These are phyloP conservation scores for Stagonosporopsis chrysanthemi DNA, from an alignment of 2,329 filamentous ascomycete genomes.

Conservation along the genomic window DNA sequence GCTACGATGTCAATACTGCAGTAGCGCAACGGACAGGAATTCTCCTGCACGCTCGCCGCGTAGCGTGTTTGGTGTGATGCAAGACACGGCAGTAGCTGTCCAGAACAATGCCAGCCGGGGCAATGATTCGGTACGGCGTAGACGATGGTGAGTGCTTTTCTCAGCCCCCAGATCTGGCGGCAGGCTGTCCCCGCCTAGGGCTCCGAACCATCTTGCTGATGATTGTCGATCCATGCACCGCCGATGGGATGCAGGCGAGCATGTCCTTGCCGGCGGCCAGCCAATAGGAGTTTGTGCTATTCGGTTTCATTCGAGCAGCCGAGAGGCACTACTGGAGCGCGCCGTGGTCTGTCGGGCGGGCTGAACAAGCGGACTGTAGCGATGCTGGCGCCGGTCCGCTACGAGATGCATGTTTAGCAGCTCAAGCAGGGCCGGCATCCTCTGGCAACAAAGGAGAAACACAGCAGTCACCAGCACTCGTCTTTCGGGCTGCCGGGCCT, in stretches of 20 bases:
- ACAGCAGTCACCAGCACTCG: neutral
- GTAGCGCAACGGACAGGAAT: conserved; percentile 29
- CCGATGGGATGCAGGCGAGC: conserved; percentile 44
- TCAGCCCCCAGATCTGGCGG: conserved; percentile 29
- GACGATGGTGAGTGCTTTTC: conserved; percentile 26
- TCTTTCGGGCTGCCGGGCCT: conserved; percentile 11
- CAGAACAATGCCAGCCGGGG: conserved; percentile 13
- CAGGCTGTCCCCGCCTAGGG: conserved; percentile 30
- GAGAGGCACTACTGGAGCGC: conserved; percentile 40
- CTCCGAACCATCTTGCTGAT: conserved; percentile 35
- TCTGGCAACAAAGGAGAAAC: conserved; percentile 6
- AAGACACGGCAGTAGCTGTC: conserved; percentile 33
- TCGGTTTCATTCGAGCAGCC: conserved; percentile 41
- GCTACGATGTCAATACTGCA: conserved; percentile 39
- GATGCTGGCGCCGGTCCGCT: conserved; percentile 25
- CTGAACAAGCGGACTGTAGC: conserved; percentile 17
- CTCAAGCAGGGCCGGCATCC: neutral
- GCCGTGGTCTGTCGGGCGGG: conserved; percentile 33
- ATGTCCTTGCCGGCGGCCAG: conserved; percentile 26
- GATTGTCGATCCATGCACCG: conserved; percentile 36
- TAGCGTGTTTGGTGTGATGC: conserved; percentile 44
- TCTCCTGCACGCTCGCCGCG: conserved; percentile 29
- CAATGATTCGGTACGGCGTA: conserved; percentile 23
- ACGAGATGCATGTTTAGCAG: conserved; percentile 15
- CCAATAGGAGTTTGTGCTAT: conserved; percentile 47